Conservation (phyloP, 768 basidiomycete genomes). For the Peribolospora baueri region DNA sequence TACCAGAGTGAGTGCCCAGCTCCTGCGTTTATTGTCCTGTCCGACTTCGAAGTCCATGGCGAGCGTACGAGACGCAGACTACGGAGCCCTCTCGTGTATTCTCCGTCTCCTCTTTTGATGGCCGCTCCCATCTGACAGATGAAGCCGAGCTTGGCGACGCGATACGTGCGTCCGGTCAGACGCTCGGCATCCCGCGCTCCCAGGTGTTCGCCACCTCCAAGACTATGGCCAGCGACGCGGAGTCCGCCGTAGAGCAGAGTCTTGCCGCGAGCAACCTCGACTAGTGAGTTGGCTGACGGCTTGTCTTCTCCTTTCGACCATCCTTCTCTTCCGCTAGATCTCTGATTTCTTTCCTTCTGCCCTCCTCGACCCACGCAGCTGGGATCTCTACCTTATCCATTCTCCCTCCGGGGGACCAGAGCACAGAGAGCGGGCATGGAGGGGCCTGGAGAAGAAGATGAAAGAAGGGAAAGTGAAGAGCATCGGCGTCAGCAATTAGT, state of each 20-base stretch:
- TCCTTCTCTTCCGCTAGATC: not conserved
- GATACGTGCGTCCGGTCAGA: too few species aligned
- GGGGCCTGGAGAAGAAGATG: conserved; percentile 36
- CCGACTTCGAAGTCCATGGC: not conserved
- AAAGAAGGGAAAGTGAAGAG: conserved; percentile 38
- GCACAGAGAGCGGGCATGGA: conserved; percentile 44
- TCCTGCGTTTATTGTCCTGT: not conserved
- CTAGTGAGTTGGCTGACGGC: too few species aligned
- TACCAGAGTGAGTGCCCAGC: not conserved
- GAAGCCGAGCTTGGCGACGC: not conserved
- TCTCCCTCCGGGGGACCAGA: conserved; percentile 40
- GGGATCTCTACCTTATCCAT: conserved; percentile 43
- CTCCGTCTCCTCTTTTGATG: not conserved
- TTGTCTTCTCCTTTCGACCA: too few species aligned
- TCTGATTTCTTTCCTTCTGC: not conserved
- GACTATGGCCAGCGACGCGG: too few species aligned
- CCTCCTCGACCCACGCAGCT: conserved; percentile 6
- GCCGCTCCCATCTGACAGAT: not conserved
- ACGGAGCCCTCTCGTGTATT: conserved; percentile 41
- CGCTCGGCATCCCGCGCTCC: too few species aligned
- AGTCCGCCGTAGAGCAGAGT: too few species aligned
- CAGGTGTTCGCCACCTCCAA: too few species aligned
- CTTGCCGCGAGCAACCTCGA: too few species aligned
- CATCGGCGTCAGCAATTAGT: conserved; percentile 74
- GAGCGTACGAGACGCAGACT: conserved; percentile 28